These are phyloP conservation scores for Streptanthus diversifolius DNA, from an alignment of 345 rosid species.

Conservation along the genomic window DNA sequence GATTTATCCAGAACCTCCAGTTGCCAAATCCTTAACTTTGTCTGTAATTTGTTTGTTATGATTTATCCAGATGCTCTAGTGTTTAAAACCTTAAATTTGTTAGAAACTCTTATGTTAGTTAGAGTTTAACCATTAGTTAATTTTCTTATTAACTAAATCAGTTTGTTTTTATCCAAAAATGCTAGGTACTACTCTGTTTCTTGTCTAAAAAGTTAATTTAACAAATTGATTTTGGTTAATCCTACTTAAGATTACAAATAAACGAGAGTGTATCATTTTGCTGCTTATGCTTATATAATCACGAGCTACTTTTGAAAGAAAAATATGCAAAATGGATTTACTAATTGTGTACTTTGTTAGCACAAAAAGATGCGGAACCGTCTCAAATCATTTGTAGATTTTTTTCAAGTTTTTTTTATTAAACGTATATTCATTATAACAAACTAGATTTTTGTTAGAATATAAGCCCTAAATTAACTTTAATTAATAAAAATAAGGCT, in stretches of 20 bases:
- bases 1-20: not conserved
- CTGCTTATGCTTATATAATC: not conserved
- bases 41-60: not conserved
- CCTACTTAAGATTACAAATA: not conserved
- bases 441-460: no score
- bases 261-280: not conserved
- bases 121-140: slow-evolving; percentile 10
- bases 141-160: slow-evolving; percentile 18
- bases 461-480: no score
- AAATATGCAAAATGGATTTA: no score
- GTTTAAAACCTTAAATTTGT: not conserved
- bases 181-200: not conserved
- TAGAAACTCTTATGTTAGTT: not conserved
- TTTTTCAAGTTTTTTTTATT: no score
- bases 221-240: not conserved
- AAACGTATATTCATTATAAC: no score
- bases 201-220: not conserved
- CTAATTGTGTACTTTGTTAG: no score
- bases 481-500: no score
- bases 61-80: not conserved
- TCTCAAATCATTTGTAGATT: no score
- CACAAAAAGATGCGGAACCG: no score
- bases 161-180: not conserved
- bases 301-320: not conserved
- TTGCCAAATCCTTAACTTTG: slow-evolving; percentile 1